Conservation (phyloP, 179 eudicot species). For the Amaranthus tricolor region DNA sequence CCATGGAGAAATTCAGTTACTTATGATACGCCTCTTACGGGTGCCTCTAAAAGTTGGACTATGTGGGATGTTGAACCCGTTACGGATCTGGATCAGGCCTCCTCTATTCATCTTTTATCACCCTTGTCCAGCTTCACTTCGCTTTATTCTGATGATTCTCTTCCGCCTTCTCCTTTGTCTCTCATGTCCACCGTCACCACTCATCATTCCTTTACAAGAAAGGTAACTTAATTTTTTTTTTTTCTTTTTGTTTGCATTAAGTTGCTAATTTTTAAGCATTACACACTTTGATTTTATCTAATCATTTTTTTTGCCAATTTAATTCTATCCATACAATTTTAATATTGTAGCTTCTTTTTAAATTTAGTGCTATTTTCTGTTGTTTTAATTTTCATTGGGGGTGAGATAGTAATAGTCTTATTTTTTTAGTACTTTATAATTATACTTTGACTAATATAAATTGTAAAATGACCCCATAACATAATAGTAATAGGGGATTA, state of each 20-base stretch:
- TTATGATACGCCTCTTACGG: slow-evolving; percentile 32
- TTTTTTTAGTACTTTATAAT: too few species aligned
- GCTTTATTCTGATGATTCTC: slow-evolving; percentile 25
- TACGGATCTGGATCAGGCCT: slow-evolving; percentile 15
- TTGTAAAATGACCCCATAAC: too few species aligned
- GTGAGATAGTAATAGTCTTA: too few species aligned
- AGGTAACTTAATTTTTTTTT: slow-evolving; percentile 20
- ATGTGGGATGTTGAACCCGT: slow-evolving; percentile 45
- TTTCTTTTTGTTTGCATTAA: too few species aligned
- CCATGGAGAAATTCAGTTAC: slow-evolving; percentile 49
- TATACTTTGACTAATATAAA: too few species aligned
- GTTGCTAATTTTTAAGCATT: too few species aligned
- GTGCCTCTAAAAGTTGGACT: slow-evolving; percentile 29
- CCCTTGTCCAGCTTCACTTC: slow-evolving; percentile 28
- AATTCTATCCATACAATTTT: too few species aligned
- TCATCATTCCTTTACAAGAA: slow-evolving; percentile 3
- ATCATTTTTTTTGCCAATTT: too few species aligned
- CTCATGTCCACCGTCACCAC: slow-evolving; percentile 19
- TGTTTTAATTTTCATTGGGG: too few species aligned
- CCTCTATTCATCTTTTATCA: not conserved
- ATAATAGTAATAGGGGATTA: too few species aligned
- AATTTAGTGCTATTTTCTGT: too few species aligned
- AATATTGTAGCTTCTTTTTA: too few species aligned
- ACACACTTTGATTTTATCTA: not conserved
- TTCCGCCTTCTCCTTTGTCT: slow-evolving; percentile 24